These are phyloP conservation scores for Cucurbita ficifolia DNA, from an alignment of 306 rosid genomes.

Conservation along the genomic window DNA sequence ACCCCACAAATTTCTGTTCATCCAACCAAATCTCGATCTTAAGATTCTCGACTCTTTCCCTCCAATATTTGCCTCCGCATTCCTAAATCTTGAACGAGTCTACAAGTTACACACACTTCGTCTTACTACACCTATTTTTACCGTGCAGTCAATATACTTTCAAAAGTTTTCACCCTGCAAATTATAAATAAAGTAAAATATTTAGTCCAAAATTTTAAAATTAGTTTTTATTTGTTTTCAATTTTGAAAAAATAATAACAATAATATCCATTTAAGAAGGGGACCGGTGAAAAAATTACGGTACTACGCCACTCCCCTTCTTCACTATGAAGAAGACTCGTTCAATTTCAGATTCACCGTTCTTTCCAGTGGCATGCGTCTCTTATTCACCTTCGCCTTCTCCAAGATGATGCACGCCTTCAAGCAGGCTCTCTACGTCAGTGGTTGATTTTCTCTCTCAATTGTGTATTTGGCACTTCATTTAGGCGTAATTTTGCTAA, in stretches of 20 bases:
- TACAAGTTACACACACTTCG: too few relatives aligned
- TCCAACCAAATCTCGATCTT: background rate
- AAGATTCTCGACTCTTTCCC: background rate
- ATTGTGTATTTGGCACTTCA: background rate
- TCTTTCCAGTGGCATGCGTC: slow-evolving; percentile 18
- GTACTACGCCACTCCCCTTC: background rate
- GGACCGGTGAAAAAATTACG: background rate
- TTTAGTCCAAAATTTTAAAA: too few relatives aligned
- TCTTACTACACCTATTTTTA: too few relatives aligned
- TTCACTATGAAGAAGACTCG: background rate
- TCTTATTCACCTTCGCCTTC: slow-evolving; percentile 28
- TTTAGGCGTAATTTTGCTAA: background rate
- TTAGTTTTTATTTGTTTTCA: too few relatives aligned
- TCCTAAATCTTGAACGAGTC: too few relatives aligned
- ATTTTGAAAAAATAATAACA: too few relatives aligned
- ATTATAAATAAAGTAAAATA: too few relatives aligned
- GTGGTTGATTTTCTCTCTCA: slow-evolving; percentile 38
- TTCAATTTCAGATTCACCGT: background rate
- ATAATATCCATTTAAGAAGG: too few relatives aligned
- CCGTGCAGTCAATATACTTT: too few relatives aligned
- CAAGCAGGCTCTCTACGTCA: slow-evolving; percentile 70
- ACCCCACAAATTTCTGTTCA: background rate
- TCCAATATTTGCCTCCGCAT: too few relatives aligned
- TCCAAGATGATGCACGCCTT: slow-evolving; percentile 14
- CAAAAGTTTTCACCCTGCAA: too few relatives aligned